Percentiles rank a stretch among this genome's conserved stretches.
Conservation (phyloP, 805 yeast genomes). For the Saccharomycopsis lassenensis region DNA sequence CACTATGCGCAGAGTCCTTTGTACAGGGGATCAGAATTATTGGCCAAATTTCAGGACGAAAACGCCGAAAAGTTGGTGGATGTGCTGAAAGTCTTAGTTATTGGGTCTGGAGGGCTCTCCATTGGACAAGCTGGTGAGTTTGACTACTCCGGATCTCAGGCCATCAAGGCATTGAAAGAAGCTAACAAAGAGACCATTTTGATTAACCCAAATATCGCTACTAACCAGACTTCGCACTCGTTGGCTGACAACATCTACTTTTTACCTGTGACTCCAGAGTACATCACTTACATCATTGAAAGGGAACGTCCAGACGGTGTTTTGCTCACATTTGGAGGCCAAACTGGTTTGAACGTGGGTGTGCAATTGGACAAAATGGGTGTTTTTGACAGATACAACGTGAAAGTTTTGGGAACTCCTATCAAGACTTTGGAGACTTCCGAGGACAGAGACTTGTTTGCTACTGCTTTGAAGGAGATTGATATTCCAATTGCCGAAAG, state of each 20-base stretch:
- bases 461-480: constrained; percentile 90
- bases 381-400: constrained; percentile 77
- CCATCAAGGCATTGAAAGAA: constrained; percentile 89
- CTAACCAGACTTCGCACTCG: constrained; percentile 92
- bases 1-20: neutral
- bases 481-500: constrained; percentile 95
- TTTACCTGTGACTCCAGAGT: constrained; percentile 94
- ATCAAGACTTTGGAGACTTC: constrained; percentile 91
- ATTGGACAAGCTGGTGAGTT: constrained; percentile 99
- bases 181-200: constrained; percentile 77
- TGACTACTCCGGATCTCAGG: constrained; percentile 95
- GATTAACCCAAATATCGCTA: constrained; percentile 93
- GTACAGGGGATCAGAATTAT: constrained; percentile 55
- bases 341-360: constrained; percentile 94
- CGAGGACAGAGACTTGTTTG: constrained; percentile 94
- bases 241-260: constrained; percentile 93
- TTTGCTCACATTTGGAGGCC: constrained; percentile 95
- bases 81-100: constrained; percentile 76
- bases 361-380: constrained; percentile 93
- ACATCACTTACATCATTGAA: constrained; percentile 88
- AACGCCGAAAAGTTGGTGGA: constrained; percentile 63
- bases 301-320: constrained; percentile 96
- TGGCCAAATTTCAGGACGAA: constrained; percentile 46
- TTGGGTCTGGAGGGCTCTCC: constrained; percentile 95
- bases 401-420: constrained; percentile 96